Evolutionary conservation across 192 early-diverging fungal species (phyloP).

Genomic region (Backusella tarrabulga): DNA sequence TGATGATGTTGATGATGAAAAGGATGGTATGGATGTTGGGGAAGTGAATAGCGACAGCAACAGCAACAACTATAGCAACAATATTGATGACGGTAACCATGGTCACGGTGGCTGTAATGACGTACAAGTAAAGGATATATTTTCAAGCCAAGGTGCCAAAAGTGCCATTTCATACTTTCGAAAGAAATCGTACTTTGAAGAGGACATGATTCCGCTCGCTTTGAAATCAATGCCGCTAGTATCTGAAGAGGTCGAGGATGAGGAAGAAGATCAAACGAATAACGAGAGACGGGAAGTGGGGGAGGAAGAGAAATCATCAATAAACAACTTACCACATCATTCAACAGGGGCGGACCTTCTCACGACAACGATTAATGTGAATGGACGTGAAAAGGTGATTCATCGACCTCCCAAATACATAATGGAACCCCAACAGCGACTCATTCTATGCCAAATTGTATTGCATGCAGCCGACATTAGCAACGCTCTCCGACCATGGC

Average conservation of each 20-base stretch:
- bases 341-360: neutral
- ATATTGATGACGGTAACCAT: neutral
- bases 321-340: neutral
- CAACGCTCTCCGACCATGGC: slow-evolving; percentile 83
- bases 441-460: slow-evolving; percentile 63
- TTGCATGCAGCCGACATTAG: slow-evolving; percentile 90
- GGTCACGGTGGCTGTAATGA: neutral
- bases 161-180: slow-evolving; percentile 15
- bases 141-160: slow-evolving; percentile 13
- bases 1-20: neutral
- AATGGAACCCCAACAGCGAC: slow-evolving; percentile 52
- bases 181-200: slow-evolving; percentile 14
- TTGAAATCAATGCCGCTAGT: neutral
- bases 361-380: neutral
- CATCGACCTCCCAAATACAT: slow-evolving; percentile 14
- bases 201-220: slow-evolving; percentile 13
- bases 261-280: neutral
- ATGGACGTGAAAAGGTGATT: slow-evolving; percentile 6
- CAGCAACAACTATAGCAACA: neutral
- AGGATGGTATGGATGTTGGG: neutral
- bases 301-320: neutral
- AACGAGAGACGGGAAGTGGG: neutral
- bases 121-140: slow-evolving; percentile 12
- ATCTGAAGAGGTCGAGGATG: neutral
- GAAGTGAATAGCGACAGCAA: neutral